phyloP scores from a whole-genome alignment of 78 protist genomes.

The Polysphondylium violaceum region DNA sequence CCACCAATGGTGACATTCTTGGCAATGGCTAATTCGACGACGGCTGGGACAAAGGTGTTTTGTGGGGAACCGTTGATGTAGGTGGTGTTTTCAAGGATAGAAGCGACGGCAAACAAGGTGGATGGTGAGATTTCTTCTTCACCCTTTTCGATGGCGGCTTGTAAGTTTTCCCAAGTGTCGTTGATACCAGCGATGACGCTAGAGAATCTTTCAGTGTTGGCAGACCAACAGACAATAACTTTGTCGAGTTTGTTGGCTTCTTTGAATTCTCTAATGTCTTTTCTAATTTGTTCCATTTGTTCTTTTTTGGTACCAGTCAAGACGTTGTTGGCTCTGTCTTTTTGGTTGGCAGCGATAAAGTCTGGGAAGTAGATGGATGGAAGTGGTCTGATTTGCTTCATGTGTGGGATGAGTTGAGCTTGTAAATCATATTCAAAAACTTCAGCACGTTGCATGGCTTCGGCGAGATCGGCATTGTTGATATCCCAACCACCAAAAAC shows the following conservation, averaged over 20 bases:
- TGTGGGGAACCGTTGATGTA: slow-evolving; percentile 99
- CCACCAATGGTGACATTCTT: slow-evolving; percentile 95
- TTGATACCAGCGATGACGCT: slow-evolving; percentile 92
- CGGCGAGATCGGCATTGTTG: slow-evolving; percentile 90
- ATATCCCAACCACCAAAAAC: slow-evolving; percentile 99
- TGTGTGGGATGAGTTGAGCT: slow-evolving; percentile 91
- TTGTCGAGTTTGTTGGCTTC: slow-evolving; percentile 89
- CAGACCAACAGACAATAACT: slow-evolving; percentile 98
- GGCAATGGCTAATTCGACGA: slow-evolving; percentile 94
- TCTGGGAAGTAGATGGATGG: slow-evolving; percentile 97
- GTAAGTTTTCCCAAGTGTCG: slow-evolving; percentile 95
- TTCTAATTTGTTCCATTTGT: slow-evolving; percentile 93
- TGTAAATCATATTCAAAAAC: slow-evolving; percentile 97
- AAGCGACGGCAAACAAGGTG: slow-evolving; percentile 97
- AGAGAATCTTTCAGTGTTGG: slow-evolving; percentile 99
- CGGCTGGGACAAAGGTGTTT: slow-evolving; percentile 99
- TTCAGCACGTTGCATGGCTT: slow-evolving; percentile 97
- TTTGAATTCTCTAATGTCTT: slow-evolving; percentile 98
- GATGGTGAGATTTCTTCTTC: slow-evolving; percentile 97
- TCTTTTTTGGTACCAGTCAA: slow-evolving; percentile 92
- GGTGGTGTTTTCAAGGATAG: slow-evolving; percentile 92
- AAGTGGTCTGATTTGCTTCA: slow-evolving; percentile 93
- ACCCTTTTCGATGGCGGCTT: slow-evolving; percentile 81
- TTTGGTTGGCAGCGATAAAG: slow-evolving; percentile 99
- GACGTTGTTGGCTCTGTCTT: slow-evolving; percentile 97